A percentile compares a stretch with the other conserved stretches of the same genome.
phyloP scores from a whole-genome alignment of 768 basidiomycete species.

The Leucocoprinus leucothites region DNA sequence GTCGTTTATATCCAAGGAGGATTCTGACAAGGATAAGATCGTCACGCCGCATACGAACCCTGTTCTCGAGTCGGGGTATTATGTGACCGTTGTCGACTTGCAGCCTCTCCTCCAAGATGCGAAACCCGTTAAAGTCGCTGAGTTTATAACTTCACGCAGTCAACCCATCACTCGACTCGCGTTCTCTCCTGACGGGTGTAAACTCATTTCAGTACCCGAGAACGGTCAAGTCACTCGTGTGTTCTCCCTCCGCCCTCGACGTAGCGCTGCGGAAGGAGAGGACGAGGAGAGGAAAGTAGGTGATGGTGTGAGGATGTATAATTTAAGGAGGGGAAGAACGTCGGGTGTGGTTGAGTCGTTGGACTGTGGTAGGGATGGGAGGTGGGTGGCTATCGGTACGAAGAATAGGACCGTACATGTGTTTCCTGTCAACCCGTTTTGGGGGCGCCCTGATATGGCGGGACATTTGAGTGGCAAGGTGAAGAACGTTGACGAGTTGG shows the following conservation, averaged over 20 bases:
- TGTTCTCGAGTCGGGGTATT: slow-evolving; percentile 31
- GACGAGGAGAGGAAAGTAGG: slow-evolving; percentile 5
- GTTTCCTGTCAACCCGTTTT: slow-evolving; percentile 75
- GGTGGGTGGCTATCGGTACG: slow-evolving; percentile 72
- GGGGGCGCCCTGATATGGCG: slow-evolving; percentile 58
- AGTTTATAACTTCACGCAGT: slow-evolving; percentile 47
- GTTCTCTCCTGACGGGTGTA: slow-evolving; percentile 55
- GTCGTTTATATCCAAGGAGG: too few relatives aligned
- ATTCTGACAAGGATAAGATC: slow-evolving; percentile 20
- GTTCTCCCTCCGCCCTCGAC: slow-evolving; percentile 36
- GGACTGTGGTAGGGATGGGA: slow-evolving; percentile 51
- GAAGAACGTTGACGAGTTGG: slow-evolving; percentile 45
- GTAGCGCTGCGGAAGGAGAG: slow-evolving; percentile 9
- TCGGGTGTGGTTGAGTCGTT: slow-evolving; percentile 57
- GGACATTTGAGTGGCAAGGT: slow-evolving; percentile 63
- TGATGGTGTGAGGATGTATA: slow-evolving; percentile 41
- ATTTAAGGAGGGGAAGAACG: slow-evolving; percentile 70
- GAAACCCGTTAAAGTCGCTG: slow-evolving; percentile 32
- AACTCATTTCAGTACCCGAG: slow-evolving; percentile 43
- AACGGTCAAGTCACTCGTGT: slow-evolving; percentile 56
- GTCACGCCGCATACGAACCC: slow-evolving; percentile 21
- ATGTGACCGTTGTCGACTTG: slow-evolving; percentile 59
- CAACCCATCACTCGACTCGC: slow-evolving; percentile 43
- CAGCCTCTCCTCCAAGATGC: neutral
- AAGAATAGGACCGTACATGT: slow-evolving; percentile 64